These are phyloP conservation scores for Botryotinia narcissicola DNA, from an alignment of 2,329 filamentous ascomycete genomes.

Conservation along the genomic window DNA sequence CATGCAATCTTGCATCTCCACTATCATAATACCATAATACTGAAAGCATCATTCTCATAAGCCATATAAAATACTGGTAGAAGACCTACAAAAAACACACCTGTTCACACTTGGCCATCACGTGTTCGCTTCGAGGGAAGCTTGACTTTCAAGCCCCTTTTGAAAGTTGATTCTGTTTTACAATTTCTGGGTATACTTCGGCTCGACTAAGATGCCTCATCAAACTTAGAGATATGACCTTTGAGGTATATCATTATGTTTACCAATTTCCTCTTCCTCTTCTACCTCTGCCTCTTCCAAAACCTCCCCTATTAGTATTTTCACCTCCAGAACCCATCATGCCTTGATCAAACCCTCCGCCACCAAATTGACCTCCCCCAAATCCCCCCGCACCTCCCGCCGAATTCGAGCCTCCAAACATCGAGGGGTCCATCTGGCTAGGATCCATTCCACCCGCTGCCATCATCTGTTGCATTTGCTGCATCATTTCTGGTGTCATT, in stretches of 20 bases:
- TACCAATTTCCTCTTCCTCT: constrained; percentile 34
- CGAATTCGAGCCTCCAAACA: constrained; percentile 60
- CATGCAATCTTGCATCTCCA: neutral
- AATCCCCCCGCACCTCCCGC: constrained; percentile 42
- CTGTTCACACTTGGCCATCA: neutral
- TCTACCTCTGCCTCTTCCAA: constrained; percentile 37
- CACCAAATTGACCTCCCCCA: constrained; percentile 42
- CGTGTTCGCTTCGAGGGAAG: constrained; percentile 13
- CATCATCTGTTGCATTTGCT: constrained; percentile 71
- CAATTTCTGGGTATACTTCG: constrained; percentile 9
- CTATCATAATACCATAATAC: neutral
- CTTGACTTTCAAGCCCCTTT: constrained; percentile 1
- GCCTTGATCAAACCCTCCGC: constrained; percentile 36
- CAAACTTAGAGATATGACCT: neutral
- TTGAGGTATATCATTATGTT: constrained; percentile 13
- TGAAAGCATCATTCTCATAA: neutral
- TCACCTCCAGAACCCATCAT: constrained; percentile 31
- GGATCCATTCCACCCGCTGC: constrained; percentile 62
- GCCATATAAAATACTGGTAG: neutral
- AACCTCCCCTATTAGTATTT: constrained; percentile 35
- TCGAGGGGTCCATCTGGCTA: constrained; percentile 62
- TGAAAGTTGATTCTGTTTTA: constrained; percentile 4
- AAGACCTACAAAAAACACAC: neutral
- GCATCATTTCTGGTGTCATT: constrained; percentile 65
- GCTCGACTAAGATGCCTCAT: neutral